Evolutionary conservation across 2,329 filamentous ascomycete species (phyloP), one percentile per base, ranked within the genome.

Genomic region (Plenodomus tracheiphilus): DNA sequence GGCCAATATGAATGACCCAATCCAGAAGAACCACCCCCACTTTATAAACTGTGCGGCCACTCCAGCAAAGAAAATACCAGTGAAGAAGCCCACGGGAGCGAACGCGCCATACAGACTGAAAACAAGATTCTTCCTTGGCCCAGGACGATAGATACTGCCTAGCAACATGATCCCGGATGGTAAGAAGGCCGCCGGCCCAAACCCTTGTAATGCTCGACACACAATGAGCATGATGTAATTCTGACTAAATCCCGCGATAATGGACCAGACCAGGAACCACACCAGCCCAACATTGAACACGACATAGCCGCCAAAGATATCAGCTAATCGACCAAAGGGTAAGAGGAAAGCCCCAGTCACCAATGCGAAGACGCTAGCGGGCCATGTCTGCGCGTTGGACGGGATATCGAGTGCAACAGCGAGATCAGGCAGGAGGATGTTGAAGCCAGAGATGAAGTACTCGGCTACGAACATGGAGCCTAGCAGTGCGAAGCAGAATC

Each of bases 391-490:
- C 4, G 86, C 84, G 32, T 85, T 81, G 38, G 85, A 79, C 0
- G 88, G 82, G 35, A 94, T 91, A 34, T 83, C 46, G 3, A 94
- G 78, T 1, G 83, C 79, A 10, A 70, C 65, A 10, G 83, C 76
- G 2, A 94, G 69, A 0, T 82, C 83, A 1, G 89, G 89, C 0
- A 92, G 71, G 20, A 93, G 73, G 50, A 85, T 75, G 49, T 79
- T 83, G 62, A 92, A 94, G 25, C 90, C 90, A 39, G 85, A 88
- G 42, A 93, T 81, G 65, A 87, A 88, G 71, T 86, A 92, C 73
- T 92, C 88, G 38, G 81, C 77, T 60, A 87, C 77, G 52, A 86
- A 80, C 73, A 86, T 85, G 39, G 83, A 85, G 53, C 82, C 79
- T 11, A 85, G 72, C 17, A 87, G 75, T 0, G 82, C 82, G 57